Percentiles rank a stretch among this genome's conserved stretches.
Conservation (phyloP, 2,329 filamentous ascomycete genomes). For the Colletotrichum sp. region DNA sequence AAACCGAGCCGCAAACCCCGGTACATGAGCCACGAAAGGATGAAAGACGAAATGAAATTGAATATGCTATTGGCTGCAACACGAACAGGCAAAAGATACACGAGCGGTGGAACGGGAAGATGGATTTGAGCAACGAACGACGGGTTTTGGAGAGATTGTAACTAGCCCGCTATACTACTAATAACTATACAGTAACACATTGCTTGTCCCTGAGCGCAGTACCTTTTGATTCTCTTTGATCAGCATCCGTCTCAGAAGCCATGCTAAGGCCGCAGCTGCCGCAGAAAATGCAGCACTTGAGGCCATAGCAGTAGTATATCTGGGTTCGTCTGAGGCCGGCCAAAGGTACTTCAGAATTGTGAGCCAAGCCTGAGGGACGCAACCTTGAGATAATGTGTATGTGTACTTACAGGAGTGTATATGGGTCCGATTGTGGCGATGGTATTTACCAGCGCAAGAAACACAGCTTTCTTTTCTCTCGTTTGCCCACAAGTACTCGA, state of each 20-base stretch:
- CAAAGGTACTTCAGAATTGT: neutral
- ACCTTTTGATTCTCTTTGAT: conserved; percentile 23
- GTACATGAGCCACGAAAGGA: too few relatives aligned
- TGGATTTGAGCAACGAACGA: neutral
- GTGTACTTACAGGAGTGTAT: conserved; percentile 11
- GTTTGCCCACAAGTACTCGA: conserved; percentile 44
- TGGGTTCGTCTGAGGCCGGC: neutral
- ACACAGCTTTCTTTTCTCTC: conserved; percentile 46
- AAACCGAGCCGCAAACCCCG: too few relatives aligned
- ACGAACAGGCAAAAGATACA: too few relatives aligned
- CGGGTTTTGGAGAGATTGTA: neutral
- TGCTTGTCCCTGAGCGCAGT: neutral
- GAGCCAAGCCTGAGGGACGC: neutral
- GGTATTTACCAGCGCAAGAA: conserved; percentile 30
- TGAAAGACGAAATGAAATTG: too few relatives aligned
- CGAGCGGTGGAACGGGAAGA: neutral
- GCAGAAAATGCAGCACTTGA: conserved; percentile 20
- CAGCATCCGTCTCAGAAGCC: conserved; percentile 23
- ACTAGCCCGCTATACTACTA: neutral
- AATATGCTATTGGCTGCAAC: too few relatives aligned
- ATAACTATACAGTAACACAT: neutral
- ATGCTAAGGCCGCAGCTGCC: conserved; percentile 26
- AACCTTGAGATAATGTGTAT: neutral
- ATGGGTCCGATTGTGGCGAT: conserved; percentile 19
- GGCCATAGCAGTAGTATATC: conserved; percentile 22